A percentile compares a stretch with the other conserved stretches of the same genome.
Conservation (phyloP, 2,329 filamentous ascomycete species). For the Trichoderma pleuroti region DNA sequence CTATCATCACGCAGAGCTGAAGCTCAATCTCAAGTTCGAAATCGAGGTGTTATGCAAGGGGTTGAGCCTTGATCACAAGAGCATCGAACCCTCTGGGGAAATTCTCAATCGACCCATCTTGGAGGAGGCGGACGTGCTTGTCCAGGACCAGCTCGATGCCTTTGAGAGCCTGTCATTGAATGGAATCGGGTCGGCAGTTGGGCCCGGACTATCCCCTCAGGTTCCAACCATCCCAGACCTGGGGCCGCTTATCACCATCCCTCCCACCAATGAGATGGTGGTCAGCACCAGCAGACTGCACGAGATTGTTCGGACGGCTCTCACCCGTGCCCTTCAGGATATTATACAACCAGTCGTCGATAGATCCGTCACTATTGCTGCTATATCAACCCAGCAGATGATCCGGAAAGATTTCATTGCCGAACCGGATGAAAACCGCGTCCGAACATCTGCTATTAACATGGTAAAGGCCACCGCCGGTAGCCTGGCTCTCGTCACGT, state of each 20-base stretch:
- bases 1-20: slow-evolving; percentile 88
- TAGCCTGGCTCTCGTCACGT: slow-evolving; percentile 92
- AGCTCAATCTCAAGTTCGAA: slow-evolving; percentile 96
- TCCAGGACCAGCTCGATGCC: slow-evolving; percentile 67
- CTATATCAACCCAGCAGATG: slow-evolving; percentile 92
- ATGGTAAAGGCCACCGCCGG: slow-evolving; percentile 95
- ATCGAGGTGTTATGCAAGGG: slow-evolving; percentile 97
- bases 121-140: slow-evolving; percentile 59
- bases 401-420: slow-evolving; percentile 95
- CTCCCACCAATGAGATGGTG: slow-evolving; percentile 75
- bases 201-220: slow-evolving; percentile 71
- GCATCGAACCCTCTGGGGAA: slow-evolving; percentile 79
- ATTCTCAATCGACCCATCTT: slow-evolving; percentile 72
- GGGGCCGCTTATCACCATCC: slow-evolving; percentile 72
- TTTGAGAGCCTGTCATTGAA: slow-evolving; percentile 83
- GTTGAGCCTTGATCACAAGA: slow-evolving; percentile 85
- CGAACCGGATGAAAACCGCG: slow-evolving; percentile 82
- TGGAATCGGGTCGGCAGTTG: slow-evolving; percentile 64
- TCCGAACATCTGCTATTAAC: slow-evolving; percentile 81
- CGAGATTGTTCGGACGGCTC: slow-evolving; percentile 78
- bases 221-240: slow-evolving; percentile 82
- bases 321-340: slow-evolving; percentile 86
- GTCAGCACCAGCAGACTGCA: slow-evolving; percentile 65
- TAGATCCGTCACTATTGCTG: slow-evolving; percentile 93
- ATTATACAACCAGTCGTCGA: slow-evolving; percentile 98